These are phyloP conservation scores for Aspergillus terreus DNA, from an alignment of 2,329 filamentous ascomycete genomes.

Conservation along the genomic window DNA sequence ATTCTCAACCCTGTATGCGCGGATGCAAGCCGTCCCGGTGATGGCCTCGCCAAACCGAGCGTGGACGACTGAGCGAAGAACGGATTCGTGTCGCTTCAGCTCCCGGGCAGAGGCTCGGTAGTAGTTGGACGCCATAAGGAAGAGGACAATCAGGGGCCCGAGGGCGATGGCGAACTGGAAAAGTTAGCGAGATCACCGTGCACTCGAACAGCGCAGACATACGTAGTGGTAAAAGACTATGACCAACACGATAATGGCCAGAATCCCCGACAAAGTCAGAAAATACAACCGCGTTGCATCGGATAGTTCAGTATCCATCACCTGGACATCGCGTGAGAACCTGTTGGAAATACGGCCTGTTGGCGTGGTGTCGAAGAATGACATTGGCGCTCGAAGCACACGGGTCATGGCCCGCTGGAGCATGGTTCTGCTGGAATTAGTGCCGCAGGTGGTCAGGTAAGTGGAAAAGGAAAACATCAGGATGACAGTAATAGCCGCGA, in stretches of 20 bases:
- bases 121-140: constrained; percentile 78
- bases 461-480: constrained; percentile 72
- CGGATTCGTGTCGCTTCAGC: constrained; percentile 88
- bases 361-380: constrained; percentile 96
- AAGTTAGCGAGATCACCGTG: constrained; percentile 1
- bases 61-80: constrained; percentile 83
- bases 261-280: constrained; percentile 76
- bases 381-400: constrained; percentile 69
- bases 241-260: constrained; percentile 81
- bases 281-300: constrained; percentile 93
- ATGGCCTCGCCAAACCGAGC: constrained; percentile 89
- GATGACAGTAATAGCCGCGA: constrained; percentile 54
- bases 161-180: constrained; percentile 64
- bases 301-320: constrained; percentile 89
- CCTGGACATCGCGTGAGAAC: constrained; percentile 91
- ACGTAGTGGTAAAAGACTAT: constrained; percentile 89
- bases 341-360: constrained; percentile 93
- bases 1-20: constrained; percentile 78
- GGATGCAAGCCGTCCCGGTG: constrained; percentile 70
- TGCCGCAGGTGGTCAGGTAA: constrained; percentile 69
- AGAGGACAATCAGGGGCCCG: constrained; percentile 67
- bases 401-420: constrained; percentile 74
- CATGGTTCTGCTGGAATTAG: constrained; percentile 76
- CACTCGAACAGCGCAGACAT: constrained; percentile 12
- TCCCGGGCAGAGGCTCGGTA: constrained; percentile 89